Percentiles rank a stretch among this genome's conserved stretches.
Conservation (phyloP, 2,329 filamentous ascomycete species). For the Aspergillus oerlinghausenensis region DNA sequence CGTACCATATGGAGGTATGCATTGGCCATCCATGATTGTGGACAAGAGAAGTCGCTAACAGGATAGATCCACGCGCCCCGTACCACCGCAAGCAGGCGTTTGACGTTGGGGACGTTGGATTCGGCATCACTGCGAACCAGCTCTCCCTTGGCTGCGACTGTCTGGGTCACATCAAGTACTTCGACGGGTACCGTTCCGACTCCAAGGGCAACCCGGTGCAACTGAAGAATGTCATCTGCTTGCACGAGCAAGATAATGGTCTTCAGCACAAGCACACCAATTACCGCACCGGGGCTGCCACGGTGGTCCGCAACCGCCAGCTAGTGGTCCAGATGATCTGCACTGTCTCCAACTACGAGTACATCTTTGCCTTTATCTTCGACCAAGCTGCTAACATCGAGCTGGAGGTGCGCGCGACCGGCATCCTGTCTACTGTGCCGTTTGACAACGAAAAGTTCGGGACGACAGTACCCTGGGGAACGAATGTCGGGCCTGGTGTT, state of each 20-base stretch:
- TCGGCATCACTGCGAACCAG: constrained; percentile 65
- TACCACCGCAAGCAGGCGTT: constrained; percentile 69
- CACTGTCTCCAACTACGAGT: constrained; percentile 69
- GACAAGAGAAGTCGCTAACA: neutral
- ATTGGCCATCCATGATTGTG: neutral
- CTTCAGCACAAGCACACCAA: constrained; percentile 72
- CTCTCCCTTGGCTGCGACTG: constrained; percentile 68
- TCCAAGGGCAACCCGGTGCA: constrained; percentile 54
- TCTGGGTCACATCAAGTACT: constrained; percentile 65
- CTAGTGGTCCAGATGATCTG: constrained; percentile 67
- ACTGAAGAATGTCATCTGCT: constrained; percentile 63
- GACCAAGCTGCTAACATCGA: constrained; percentile 65
- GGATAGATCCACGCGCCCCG: constrained; percentile 57
- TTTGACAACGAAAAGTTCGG: constrained; percentile 56
- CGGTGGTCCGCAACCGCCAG: constrained; percentile 61
- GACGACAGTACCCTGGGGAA: constrained; percentile 62
- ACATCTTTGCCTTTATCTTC: constrained; percentile 68
- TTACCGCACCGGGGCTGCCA: constrained; percentile 61
- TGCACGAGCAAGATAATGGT: constrained; percentile 68
- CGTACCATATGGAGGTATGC: constrained; percentile 41
- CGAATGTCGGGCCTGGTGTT: constrained; percentile 65
- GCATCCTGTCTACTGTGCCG: constrained; percentile 63
- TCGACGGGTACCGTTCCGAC: constrained; percentile 55
- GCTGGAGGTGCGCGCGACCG: constrained; percentile 66
- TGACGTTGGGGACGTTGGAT: constrained; percentile 64